phyloP scores from a whole-genome alignment of 2,329 filamentous ascomycete species.

The Exophiala sideris region DNA sequence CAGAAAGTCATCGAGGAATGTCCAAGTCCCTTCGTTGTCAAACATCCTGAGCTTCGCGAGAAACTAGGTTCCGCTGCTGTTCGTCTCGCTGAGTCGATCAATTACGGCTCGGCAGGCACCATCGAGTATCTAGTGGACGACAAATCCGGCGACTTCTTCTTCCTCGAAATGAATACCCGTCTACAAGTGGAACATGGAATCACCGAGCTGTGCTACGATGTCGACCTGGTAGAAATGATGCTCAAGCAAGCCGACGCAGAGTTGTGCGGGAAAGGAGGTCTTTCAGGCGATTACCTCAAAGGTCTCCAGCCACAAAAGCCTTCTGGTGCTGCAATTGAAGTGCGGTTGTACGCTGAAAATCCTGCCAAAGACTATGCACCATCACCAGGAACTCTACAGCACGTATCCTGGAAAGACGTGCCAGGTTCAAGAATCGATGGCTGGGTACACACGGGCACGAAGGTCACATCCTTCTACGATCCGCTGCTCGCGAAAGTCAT shows the following conservation, averaged over 20 bases:
- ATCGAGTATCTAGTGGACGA: conserved; percentile 90
- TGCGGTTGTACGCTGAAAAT: conserved; percentile 56
- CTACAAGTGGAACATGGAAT: conserved; percentile 59
- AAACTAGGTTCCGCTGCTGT: conserved; percentile 67
- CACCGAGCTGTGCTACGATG: conserved; percentile 54
- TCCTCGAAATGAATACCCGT: conserved; percentile 59
- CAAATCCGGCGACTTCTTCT: conserved; percentile 73
- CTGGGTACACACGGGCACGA: conserved; percentile 58
- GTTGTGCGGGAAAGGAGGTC: conserved; percentile 43
- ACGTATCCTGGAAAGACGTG: conserved; percentile 53
- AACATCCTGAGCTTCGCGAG: conserved; percentile 57
- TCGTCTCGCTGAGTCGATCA: conserved; percentile 54
- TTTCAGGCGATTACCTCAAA: conserved; percentile 42
- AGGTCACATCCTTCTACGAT: conserved; percentile 57
- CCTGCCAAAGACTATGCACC: conserved; percentile 58
- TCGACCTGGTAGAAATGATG: conserved; percentile 57
- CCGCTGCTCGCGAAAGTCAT: conserved; percentile 59
- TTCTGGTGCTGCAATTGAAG: conserved; percentile 51
- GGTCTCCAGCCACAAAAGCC: conserved; percentile 43
- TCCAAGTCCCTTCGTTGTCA: conserved; percentile 65
- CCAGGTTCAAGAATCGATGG: conserved; percentile 58
- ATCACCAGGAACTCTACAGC: conserved; percentile 56
- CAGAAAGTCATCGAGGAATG: conserved; percentile 92
- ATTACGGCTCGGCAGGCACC: conserved; percentile 81
- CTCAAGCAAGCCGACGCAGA: conserved; percentile 54